phyloP scores from a whole-genome alignment of 1,139 yeast genomes.

The Geotrichum histeridarum region DNA sequence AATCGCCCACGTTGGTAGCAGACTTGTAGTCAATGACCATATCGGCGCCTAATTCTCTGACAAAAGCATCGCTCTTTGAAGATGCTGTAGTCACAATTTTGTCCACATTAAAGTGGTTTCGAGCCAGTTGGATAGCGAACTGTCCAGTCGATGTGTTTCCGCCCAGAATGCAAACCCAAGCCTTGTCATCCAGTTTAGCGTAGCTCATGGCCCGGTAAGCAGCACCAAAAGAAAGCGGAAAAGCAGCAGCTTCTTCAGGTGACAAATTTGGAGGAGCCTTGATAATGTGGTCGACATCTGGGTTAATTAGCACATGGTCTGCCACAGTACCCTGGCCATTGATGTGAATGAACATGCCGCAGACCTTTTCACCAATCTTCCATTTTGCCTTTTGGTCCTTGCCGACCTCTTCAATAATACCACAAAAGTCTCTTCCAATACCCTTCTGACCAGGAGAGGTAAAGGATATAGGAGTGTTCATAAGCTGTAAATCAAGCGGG shows the following conservation, averaged over 20 bases:
- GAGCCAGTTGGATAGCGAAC: constrained; percentile 54
- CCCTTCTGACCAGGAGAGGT: constrained; percentile 47
- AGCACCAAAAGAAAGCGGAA: constrained; percentile 55
- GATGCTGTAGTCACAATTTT: constrained; percentile 44
- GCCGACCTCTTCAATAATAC: constrained; percentile 59
- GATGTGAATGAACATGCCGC: constrained; percentile 48
- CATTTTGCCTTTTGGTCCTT: constrained; percentile 38
- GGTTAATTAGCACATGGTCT: constrained; percentile 46
- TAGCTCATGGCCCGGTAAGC: constrained; percentile 46
- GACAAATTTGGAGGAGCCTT: constrained; percentile 48
- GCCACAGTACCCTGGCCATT: constrained; percentile 49
- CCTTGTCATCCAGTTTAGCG: constrained; percentile 31
- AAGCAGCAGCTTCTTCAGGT: constrained; percentile 53
- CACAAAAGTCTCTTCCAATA: constrained; percentile 66
- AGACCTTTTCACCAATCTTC: constrained; percentile 58
- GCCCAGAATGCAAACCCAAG: constrained; percentile 57
- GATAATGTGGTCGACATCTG: constrained; percentile 37
- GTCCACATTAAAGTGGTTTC: constrained; percentile 40
- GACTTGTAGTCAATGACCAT: constrained; percentile 48
- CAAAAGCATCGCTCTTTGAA: constrained; percentile 39
- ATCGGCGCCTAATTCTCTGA: constrained; percentile 50
- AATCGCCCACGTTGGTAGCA: constrained; percentile 22
- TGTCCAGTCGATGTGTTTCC: constrained; percentile 73
- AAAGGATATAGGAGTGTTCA: constrained; percentile 39
- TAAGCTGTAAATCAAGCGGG: constrained; percentile 59